Conservation (phyloP, 2,329 filamentous ascomycete species). For the Xylaria sp. region DNA sequence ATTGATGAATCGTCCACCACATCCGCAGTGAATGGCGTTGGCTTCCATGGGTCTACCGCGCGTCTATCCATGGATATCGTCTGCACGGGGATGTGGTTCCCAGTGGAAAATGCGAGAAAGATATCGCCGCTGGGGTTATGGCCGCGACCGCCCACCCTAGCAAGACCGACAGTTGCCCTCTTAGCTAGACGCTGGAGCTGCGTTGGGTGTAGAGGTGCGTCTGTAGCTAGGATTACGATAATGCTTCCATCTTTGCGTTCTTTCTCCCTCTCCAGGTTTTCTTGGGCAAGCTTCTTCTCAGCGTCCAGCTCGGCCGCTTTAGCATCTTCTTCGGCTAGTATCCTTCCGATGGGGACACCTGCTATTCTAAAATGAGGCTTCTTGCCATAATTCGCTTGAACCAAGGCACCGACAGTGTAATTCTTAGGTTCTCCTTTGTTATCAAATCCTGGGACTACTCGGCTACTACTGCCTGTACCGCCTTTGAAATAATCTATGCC, state of each 20-base stretch:
- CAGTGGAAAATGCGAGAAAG: conserved; percentile 74
- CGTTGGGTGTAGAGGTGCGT: conserved; percentile 66
- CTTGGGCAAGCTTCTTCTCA: conserved; percentile 46
- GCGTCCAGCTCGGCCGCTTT: conserved; percentile 41
- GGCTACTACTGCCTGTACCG: conserved; percentile 70
- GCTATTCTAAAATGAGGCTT: conserved; percentile 66
- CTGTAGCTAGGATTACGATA: conserved; percentile 68
- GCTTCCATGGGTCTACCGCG: conserved; percentile 55
- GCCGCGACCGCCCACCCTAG: conserved; percentile 69
- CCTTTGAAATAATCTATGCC: conserved; percentile 69
- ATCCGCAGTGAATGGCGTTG: conserved; percentile 53
- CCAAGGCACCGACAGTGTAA: conserved; percentile 70
- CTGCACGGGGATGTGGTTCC: conserved; percentile 60
- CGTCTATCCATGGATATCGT: conserved; percentile 46
- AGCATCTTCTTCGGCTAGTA: conserved; percentile 59
- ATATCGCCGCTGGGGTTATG: conserved; percentile 73
- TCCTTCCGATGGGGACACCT: conserved; percentile 69
- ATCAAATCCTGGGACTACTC: conserved; percentile 62
- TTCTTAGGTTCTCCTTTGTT: conserved; percentile 50
- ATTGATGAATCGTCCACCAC: conserved; percentile 68
- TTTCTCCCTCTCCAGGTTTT: conserved; percentile 50
- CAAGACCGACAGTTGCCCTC: conserved; percentile 69
- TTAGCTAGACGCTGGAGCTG: conserved; percentile 68
- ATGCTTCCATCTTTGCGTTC: conserved; percentile 70
- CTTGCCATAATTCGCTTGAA: conserved; percentile 73